Conservation (phyloP, 192 early-diverging fungal genomes). For the Blastocladiella britannica region DNA sequence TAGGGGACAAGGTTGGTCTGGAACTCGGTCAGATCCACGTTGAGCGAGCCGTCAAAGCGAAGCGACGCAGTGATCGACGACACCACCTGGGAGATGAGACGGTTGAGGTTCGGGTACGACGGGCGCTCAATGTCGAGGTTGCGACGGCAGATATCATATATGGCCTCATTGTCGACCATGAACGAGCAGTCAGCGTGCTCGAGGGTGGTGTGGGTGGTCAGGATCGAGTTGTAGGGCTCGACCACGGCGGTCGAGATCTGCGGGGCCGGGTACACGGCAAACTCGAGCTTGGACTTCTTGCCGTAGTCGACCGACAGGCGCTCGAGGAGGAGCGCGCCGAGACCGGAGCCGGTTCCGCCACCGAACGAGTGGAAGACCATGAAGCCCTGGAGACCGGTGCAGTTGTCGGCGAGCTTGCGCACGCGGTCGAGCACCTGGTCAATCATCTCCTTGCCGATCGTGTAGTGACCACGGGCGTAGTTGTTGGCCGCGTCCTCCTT, state of each 20-base stretch:
- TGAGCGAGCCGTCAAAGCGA: slow-evolving; percentile 7
- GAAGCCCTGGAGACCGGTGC: slow-evolving; percentile 27
- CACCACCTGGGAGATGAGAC: slow-evolving; percentile 6
- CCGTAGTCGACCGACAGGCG: slow-evolving; percentile 25
- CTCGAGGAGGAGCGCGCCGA: slow-evolving; percentile 24
- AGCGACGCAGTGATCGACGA: slow-evolving; percentile 5
- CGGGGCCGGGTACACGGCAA: slow-evolving; percentile 23
- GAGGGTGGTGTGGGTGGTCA: slow-evolving; percentile 7
- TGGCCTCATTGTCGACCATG: slow-evolving; percentile 8
- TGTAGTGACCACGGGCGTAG: slow-evolving; percentile 33
- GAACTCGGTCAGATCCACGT: slow-evolving; percentile 9
- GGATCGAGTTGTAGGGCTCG: slow-evolving; percentile 8
- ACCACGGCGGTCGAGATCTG: slow-evolving; percentile 10
- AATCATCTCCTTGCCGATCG: slow-evolving; percentile 27
- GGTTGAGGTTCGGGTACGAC: slow-evolving; percentile 6
- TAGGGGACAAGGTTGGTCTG: slow-evolving; percentile 8
- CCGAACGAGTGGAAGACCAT: slow-evolving; percentile 34
- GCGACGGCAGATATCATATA: slow-evolving; percentile 6
- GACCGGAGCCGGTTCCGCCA: slow-evolving; percentile 31
- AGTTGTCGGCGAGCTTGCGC: slow-evolving; percentile 24
- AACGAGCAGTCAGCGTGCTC: slow-evolving; percentile 8
- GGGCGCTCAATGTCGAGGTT: slow-evolving; percentile 7
- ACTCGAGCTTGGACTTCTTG: slow-evolving; percentile 27
- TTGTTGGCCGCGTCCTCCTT: slow-evolving; percentile 36
- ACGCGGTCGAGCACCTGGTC: slow-evolving; percentile 24